Evolutionary conservation across 2,329 filamentous ascomycete species (phyloP).

Genomic region (Sodiomyces alkalinus): DNA sequence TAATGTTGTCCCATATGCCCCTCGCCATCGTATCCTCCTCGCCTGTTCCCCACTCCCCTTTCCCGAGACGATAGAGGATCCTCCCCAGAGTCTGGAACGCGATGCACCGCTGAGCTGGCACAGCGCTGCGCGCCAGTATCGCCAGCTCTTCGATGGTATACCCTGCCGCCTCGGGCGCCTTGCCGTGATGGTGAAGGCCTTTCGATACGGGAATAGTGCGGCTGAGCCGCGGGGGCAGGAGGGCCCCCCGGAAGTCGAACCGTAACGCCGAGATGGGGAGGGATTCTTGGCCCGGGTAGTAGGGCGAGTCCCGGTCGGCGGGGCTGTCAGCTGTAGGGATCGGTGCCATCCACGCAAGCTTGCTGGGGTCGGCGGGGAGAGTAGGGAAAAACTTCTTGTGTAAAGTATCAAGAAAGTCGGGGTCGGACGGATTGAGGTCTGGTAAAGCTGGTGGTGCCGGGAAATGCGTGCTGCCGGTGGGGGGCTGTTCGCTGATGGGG

Average conservation of each 20-base stretch:
- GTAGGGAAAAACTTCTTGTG: constrained; percentile 90
- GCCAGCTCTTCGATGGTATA: constrained; percentile 86
- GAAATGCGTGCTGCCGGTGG: constrained; percentile 42
- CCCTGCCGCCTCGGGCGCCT: constrained; percentile 82
- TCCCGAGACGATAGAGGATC: constrained; percentile 68
- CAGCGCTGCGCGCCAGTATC: constrained; percentile 62
- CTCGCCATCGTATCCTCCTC: constrained; percentile 47
- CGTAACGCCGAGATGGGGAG: constrained; percentile 66
- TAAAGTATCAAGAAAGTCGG: constrained; percentile 69
- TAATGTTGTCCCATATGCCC: constrained; percentile 70
- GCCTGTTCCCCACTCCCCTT: constrained; percentile 49
- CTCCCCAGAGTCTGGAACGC: constrained; percentile 84
- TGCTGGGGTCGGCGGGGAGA: constrained; percentile 69
- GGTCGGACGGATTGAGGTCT: constrained; percentile 69
- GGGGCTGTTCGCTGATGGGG: constrained; percentile 21
- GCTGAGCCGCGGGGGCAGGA: constrained; percentile 64
- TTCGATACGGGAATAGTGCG: constrained; percentile 59
- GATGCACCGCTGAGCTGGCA: constrained; percentile 77
- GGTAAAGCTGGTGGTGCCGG: constrained; percentile 39
- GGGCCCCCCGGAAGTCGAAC: constrained; percentile 72
- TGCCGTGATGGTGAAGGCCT: constrained; percentile 85
- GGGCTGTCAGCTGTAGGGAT: constrained; percentile 47
- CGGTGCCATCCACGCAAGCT: constrained; percentile 81
- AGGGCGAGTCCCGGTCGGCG: constrained; percentile 57
- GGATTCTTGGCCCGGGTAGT: constrained; percentile 61